These are phyloP conservation scores for Cystobasidiaceae sp. DNA, from an alignment of 1,284 basidiomycete genomes.

Conservation along the genomic window DNA sequence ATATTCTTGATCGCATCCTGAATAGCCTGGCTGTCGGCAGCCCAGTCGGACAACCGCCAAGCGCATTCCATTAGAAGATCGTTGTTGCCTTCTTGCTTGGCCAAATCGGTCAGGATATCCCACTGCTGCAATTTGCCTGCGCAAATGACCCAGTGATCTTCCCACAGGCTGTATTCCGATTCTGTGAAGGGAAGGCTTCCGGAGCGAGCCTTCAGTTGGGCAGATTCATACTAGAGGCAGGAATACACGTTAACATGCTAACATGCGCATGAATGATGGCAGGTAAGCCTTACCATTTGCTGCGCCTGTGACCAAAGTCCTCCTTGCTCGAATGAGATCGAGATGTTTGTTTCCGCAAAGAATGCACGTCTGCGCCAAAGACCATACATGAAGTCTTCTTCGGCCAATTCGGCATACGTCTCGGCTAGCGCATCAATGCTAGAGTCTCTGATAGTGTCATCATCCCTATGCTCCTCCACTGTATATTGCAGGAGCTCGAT, in stretches of 20 bases:
- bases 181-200: conserved; percentile 85
- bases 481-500: conserved; percentile 82
- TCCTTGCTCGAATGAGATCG: conserved; percentile 90
- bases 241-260: not conserved
- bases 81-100: conserved; percentile 81
- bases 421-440: conserved; percentile 89
- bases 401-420: conserved; percentile 88
- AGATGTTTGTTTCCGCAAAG: conserved; percentile 85
- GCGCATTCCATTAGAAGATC: conserved; percentile 92
- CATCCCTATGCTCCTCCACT: conserved; percentile 62
- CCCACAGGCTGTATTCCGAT: conserved; percentile 95
- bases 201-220: conserved; percentile 78
- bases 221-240: conserved; percentile 65
- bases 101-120: conserved; percentile 92
- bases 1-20: conserved; percentile 80
- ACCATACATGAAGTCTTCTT: conserved; percentile 98
- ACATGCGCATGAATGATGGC: not conserved
- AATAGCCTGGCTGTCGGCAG: conserved; percentile 64
- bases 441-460: conserved; percentile 72
- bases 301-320: conserved; percentile 96
- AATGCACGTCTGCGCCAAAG: conserved; percentile 85
- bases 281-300: conserved; percentile 50
- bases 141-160: conserved; percentile 97
- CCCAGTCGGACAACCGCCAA: conserved; percentile 93
- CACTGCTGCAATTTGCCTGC: conserved; percentile 94